Base-by-base conservation (phyloP, 805 yeast species). In the Candida saitoana region DNA sequence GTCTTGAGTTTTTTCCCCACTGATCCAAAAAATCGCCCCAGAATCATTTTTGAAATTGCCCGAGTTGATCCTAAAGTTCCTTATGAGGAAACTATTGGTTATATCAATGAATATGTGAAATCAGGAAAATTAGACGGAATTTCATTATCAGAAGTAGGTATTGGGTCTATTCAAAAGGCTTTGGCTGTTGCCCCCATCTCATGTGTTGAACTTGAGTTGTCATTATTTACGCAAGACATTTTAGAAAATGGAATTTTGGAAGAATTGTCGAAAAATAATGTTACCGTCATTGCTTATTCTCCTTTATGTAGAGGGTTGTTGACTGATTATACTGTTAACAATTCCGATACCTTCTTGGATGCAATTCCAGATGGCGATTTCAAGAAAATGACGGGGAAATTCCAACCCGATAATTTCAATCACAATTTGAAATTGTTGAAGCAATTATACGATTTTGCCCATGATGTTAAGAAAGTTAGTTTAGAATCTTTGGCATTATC, bases 281-380 rank as follows among this genome's bases (percentile, higher is more conserved):
- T 89, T 42, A 84, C 93, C 11, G 67, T 87, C 22, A 69, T 87
- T 43, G 86, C 89, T 18, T 89, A 89, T 62, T 84, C 95, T 22
- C 96, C 96, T 22, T 69, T 89, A 42, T 83, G 89, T 7, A 74
- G 86, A 53, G 96, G 96, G 1, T 66, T 82, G 46, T 70, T 89
- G 41, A 81, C 91, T 3, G 95, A 93, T 43, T 47, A 54, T 25
- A 62, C 80, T 40, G 77, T 62, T 18, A 60, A 73, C 4, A 51
- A 62, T 16, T 46, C 56, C 12, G 60, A 63, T 18, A 48, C 48
- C 6, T 66, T 57, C 49, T 51, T 49, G 18, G 52, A 60, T 0
- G 81, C 77, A 41, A 54, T 84, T 29, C 76, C 80, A 11, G 67
- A 67, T 34, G 82, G 76, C 34, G 91, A 84, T 53, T 44, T 79